Evolutionary conservation across 1,284 basidiomycete species (phyloP).

Genomic region (Porodaedalea pini): DNA sequence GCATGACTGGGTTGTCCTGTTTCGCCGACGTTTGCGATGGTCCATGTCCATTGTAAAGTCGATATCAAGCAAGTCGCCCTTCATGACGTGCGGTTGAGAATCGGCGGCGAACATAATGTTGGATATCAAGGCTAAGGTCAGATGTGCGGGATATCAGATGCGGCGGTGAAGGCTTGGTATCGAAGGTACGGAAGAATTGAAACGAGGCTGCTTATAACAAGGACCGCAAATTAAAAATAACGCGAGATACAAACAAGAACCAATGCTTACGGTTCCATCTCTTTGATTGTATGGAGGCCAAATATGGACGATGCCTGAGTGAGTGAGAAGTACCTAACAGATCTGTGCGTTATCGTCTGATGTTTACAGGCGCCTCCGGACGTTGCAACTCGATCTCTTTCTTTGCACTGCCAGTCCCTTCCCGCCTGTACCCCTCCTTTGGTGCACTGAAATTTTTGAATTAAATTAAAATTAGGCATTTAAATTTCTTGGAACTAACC

Average conservation of each 20-base stretch:
- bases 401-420: slow-evolving; percentile 1
- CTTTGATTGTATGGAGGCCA: slow-evolving; percentile 9
- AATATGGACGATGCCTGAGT: slow-evolving; percentile 5
- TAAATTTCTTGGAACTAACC: neutral
- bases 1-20: slow-evolving; percentile 85
- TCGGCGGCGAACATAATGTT: slow-evolving; percentile 19
- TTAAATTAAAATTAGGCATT: slow-evolving; percentile 11
- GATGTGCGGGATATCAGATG: neutral
- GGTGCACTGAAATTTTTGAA: slow-evolving; percentile 1
- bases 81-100: slow-evolving; percentile 20
- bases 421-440: neutral
- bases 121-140: neutral
- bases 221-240: slow-evolving; percentile 11
- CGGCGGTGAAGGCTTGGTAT: slow-evolving; percentile 4
- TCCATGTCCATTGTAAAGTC: slow-evolving; percentile 31
- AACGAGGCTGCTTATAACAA: slow-evolving; percentile 11
- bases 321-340: slow-evolving; percentile 9
- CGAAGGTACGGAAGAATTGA: slow-evolving; percentile 13
- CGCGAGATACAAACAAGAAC: slow-evolving; percentile 6
- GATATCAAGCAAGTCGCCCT: slow-evolving; percentile 21
- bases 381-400: slow-evolving; percentile 13
- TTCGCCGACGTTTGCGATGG: slow-evolving; percentile 56
- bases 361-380: neutral
- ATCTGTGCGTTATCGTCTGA: slow-evolving; percentile 18
- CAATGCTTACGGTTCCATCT: slow-evolving; percentile 1